Conservation (phyloP, 345 rosid species). For the Lenwebbia sp. region DNA sequence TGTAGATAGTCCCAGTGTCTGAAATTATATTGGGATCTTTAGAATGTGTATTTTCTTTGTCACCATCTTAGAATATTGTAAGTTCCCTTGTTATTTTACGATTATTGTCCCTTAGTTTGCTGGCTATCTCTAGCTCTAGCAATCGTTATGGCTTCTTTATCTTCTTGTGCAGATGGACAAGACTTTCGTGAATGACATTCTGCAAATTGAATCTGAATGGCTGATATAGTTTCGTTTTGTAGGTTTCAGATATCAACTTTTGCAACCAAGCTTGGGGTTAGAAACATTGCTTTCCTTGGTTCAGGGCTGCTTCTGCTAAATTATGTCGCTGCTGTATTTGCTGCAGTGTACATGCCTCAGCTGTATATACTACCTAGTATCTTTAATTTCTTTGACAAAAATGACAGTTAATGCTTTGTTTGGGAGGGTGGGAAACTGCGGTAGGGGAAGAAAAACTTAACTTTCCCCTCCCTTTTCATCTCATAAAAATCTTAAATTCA, state of each 20-base stretch:
- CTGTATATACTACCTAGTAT: constrained; percentile 17
- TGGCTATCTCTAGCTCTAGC: not conserved
- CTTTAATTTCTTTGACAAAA: not conserved
- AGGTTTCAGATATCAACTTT: constrained; percentile 78
- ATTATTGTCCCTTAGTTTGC: not conserved
- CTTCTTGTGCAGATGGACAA: not conserved
- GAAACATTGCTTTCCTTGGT: constrained; percentile 88
- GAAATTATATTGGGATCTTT: not conserved
- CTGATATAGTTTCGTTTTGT: constrained; percentile 1
- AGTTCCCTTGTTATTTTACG: not conserved
- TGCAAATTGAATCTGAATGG: not conserved
- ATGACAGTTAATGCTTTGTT: not conserved
- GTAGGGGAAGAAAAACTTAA: not conserved
- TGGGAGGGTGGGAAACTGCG: not conserved
- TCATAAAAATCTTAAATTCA: not conserved
- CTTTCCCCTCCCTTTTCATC: not conserved
- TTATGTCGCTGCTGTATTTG: constrained; percentile 59
- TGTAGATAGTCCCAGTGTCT: not conserved
- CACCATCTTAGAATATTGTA: not conserved
- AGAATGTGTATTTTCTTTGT: not conserved
- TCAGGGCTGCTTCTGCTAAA: constrained; percentile 78
- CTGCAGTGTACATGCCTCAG: constrained; percentile 91
- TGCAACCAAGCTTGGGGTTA: constrained; percentile 90
- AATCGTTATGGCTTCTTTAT: not conserved
- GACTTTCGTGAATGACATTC: not conserved